phyloP scores from a whole-genome alignment of 345 rosid species.

The Gossypium australe region DNA sequence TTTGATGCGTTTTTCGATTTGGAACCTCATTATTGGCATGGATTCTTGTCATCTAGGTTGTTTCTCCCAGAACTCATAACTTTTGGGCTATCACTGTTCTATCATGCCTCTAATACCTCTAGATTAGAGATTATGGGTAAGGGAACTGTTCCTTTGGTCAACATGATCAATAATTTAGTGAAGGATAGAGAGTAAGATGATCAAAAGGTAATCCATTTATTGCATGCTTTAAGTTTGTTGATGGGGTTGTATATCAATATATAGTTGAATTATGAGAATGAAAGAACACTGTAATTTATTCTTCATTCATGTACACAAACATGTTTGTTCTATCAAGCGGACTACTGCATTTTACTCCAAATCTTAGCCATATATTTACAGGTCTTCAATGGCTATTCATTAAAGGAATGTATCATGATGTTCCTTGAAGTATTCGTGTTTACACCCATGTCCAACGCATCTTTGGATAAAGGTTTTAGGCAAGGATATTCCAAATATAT shows the following conservation, averaged over 20 bases:
- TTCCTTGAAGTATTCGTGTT: no score
- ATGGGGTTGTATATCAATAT: no score
- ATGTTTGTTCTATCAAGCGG: background rate
- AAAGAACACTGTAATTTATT: background rate
- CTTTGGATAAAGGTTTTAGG: no score
- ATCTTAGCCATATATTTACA: background rate
- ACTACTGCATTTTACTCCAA: background rate
- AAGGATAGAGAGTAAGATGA: conserved; percentile 11
- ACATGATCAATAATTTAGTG: conserved; percentile 76
- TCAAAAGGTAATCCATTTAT: background rate
- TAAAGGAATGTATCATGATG: no score
- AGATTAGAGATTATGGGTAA: conserved; percentile 93
- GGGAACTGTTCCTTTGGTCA: conserved; percentile 84
- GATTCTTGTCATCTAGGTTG: conserved; percentile 83
- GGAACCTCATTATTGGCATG: conserved; percentile 31
- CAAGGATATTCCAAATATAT: no score
- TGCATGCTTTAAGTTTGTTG: background rate
- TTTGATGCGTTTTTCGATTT: conserved; percentile 83
- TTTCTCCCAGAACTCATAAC: conserved; percentile 72
- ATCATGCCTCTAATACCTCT: conserved; percentile 81
- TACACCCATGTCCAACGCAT: no score
- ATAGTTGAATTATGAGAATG: no score
- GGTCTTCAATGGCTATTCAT: no score
- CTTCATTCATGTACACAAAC: background rate
- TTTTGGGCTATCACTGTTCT: conserved; percentile 82